Base-by-base conservation (phyloP, 176 grass and related monocot genomes). In the Leersia perrieri region DNA sequence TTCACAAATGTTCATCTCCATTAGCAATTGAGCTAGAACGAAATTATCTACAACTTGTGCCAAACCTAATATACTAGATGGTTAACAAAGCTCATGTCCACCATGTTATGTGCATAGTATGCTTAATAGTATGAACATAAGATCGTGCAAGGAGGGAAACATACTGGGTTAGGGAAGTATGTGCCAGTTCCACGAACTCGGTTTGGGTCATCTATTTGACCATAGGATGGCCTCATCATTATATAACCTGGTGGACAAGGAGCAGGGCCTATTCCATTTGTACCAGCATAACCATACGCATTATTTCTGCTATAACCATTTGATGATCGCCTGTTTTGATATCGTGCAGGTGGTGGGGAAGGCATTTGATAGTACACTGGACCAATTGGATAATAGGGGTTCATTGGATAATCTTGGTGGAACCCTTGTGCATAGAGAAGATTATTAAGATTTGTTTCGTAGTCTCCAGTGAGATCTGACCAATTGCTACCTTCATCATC, bases 131-230 rank as follows among this genome's bases (percentile, higher is more conserved):
- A 58, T 12, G 81, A 25, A 73, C 40, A 82, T 75, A 79, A 75
- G 22, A 66, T 63, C 5, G 15, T 72, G 23, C 22, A 88, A 79
- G 25, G 62, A 74, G 66, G 73, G 39, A 85, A n/a, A 78, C 80
- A 36, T 90, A 94, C 92, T 67, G 73, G 80, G 53, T 92, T 85
- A 13, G 95, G 92, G 71, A 95, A 90, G 88, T 95, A 98, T 39
- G 95, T 98, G 68, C 92, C 92, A 78, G 92, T 98, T 82, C 95
- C 95, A 66, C 71, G 85, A 73, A 77, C 76, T 60, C 89, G 92
- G 22, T 63, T 74, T 73, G 63, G 57, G 73, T 95, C 92, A 72
- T 92, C 90, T 29, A 71, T 63, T 41, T 84, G 83, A 84, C 87
- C 89, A 72, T 89, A 30, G n/a, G n/a, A n/a, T 74, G 85, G 86